Evolutionary conservation across 805 yeast species (phyloP).

Genomic region (Maudiozyma pseudohumilis): DNA sequence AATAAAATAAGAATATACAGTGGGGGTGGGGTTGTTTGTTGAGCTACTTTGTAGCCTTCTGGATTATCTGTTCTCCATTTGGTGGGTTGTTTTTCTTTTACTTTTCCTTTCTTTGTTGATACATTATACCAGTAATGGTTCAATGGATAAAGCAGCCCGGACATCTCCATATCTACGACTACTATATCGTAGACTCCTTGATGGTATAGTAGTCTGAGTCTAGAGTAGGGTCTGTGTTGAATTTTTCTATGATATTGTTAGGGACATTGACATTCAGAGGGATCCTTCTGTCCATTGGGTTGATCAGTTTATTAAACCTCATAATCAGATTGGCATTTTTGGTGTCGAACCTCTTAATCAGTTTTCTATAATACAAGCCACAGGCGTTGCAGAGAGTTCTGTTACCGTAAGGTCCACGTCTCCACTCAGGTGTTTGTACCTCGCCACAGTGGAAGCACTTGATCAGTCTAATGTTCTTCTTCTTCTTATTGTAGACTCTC

Average conservation of each 20-base stretch:
- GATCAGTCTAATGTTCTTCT: constrained; percentile 2
- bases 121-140: too few species aligned
- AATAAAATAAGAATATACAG: too few species aligned
- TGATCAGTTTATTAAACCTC: constrained; percentile 20
- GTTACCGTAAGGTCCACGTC: constrained; percentile 80
- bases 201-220: constrained; percentile 7
- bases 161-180: too few species aligned
- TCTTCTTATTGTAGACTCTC: constrained; percentile 1
- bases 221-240: constrained; percentile 7
- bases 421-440: constrained; percentile 82
- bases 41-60: too few species aligned
- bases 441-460: constrained; percentile 64
- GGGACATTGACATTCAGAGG: constrained; percentile 22
- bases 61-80: too few species aligned
- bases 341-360: constrained; percentile 33
- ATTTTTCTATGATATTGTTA: constrained; percentile 12
- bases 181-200: constrained; percentile 1
- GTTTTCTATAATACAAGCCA: constrained; percentile 66
- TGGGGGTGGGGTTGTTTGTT: too few species aligned
- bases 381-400: constrained; percentile 88
- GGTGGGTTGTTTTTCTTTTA: too few species aligned
- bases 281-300: constrained; percentile 26
- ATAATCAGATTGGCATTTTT: constrained; percentile 25
- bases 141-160: too few species aligned
- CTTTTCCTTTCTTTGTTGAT: too few species aligned